Conservation (phyloP, 257 asterid genomes). For the Scutellaria baicalensis region DNA sequence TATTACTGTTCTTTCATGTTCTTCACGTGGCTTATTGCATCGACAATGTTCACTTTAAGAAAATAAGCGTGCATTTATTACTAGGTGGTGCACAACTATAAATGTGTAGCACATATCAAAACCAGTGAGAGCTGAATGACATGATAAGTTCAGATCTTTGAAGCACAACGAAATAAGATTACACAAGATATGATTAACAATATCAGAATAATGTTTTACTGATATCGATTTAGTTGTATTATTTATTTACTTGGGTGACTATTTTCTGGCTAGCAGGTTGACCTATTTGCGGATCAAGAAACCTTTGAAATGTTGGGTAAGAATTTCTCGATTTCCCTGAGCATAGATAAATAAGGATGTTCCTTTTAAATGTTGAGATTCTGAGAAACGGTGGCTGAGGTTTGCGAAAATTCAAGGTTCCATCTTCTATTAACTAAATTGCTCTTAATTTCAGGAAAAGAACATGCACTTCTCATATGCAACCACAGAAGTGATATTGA, state of each 20-base stretch:
- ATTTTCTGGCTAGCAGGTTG: constrained; percentile 43
- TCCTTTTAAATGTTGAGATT: neutral
- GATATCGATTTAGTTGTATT: constrained; percentile 4
- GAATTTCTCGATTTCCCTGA: constrained; percentile 2
- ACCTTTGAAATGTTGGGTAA: constrained; percentile 59
- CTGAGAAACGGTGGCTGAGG: neutral
- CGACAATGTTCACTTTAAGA: neutral
- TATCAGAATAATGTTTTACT: neutral
- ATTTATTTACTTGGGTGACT: constrained; percentile 13
- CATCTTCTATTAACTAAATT: neutral
- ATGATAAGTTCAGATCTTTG: neutral
- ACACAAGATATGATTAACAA: neutral
- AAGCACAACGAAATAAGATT: neutral
- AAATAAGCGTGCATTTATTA: neutral
- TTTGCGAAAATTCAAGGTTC: neutral
- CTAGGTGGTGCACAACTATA: neutral
- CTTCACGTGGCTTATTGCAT: neutral
- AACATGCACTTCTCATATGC: constrained; percentile 66
- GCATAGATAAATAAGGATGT: neutral
- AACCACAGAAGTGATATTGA: constrained; percentile 78
- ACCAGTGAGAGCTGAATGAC: neutral
- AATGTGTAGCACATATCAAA: neutral
- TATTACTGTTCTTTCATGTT: neutral
- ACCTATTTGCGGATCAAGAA: constrained; percentile 54
- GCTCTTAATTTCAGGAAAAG: constrained; percentile 53